A percentile compares a stretch with the other conserved stretches of the same genome.
Conservation (phyloP, 768 basidiomycete species). For the Mycena haematopus region DNA sequence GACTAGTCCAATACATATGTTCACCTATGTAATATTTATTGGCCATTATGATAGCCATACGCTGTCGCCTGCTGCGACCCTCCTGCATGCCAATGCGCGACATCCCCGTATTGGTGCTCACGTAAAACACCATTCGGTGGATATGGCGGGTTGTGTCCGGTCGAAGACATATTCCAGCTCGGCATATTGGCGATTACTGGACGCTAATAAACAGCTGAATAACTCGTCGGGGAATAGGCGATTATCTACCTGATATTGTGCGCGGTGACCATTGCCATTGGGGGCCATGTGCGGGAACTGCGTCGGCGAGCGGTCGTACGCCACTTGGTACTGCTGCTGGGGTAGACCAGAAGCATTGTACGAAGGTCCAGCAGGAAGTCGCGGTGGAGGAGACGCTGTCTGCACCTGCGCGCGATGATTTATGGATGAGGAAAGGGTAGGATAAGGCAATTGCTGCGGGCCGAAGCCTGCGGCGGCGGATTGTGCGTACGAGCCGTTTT, state of each 20-base stretch:
- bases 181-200: background rate
- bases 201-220: constrained; percentile 2
- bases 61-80: constrained; percentile 21
- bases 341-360: background rate
- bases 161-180: constrained; percentile 10
- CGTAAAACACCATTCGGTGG: constrained; percentile 12
- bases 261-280: constrained; percentile 17
- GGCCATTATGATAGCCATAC: constrained; percentile 20
- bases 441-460: constrained; percentile 5
- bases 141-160: constrained; percentile 10
- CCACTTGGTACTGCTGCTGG: constrained; percentile 4
- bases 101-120: constrained; percentile 16
- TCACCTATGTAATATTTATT: constrained; percentile 7
- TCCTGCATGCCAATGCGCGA: constrained; percentile 16
- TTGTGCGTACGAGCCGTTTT: constrained; percentile 20
- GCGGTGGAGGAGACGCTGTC: constrained; percentile 8
- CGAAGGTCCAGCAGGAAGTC: constrained; percentile 1
- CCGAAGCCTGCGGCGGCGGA: background rate
- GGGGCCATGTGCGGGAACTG: constrained; percentile 13
- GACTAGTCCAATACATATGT: background rate
- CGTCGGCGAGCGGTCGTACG: constrained; percentile 9
- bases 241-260: constrained; percentile 12
- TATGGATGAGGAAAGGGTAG: constrained; percentile 4
- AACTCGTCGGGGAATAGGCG: background rate
- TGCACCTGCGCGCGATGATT: constrained; percentile 18